Conservation (phyloP, 352 stramenopile genomes). For the Globisporangium perplexum region DNA sequence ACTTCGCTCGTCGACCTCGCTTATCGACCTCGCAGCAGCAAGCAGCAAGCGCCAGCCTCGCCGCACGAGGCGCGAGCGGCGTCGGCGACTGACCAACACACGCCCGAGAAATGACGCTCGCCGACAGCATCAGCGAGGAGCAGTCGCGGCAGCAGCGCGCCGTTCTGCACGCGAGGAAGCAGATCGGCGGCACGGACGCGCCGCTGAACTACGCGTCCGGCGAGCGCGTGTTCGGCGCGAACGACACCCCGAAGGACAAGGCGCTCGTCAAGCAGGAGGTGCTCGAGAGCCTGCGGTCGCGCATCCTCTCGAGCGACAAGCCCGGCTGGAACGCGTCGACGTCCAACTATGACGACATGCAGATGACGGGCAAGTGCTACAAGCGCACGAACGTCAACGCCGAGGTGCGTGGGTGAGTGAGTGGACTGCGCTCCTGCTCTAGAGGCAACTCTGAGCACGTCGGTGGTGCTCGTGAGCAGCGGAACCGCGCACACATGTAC, state of each 20-base stretch:
- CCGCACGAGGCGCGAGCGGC: no score
- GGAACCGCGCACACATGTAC: constrained; percentile 77
- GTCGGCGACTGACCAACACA: no score
- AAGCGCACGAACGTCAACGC: constrained; percentile 72
- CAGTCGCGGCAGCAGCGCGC: constrained; percentile 8
- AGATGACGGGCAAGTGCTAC: constrained; percentile 68
- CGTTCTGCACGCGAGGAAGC: constrained; percentile 43
- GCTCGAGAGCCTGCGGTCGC: constrained; percentile 52
- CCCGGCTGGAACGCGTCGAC: constrained; percentile 57
- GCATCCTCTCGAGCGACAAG: constrained; percentile 48
- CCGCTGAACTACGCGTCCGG: constrained; percentile 66
- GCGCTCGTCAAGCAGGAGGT: constrained; percentile 54
- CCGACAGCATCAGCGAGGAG: constrained; percentile 15
- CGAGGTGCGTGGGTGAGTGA: constrained; percentile 37
- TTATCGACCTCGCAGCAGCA: no score
- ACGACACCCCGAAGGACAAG: constrained; percentile 55
- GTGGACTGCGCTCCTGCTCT: no score
- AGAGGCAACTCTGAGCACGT: neutral
- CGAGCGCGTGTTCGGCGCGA: constrained; percentile 64
- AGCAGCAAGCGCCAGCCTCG: neutral
- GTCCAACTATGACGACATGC: constrained; percentile 70
- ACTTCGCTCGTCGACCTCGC: no score
- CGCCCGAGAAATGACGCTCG: constrained; percentile 1
- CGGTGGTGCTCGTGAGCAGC: constrained; percentile 27
- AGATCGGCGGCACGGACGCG: constrained; percentile 52